Evolutionary conservation across 2,329 filamentous ascomycete genomes (phyloP).

Genomic region (Sporothrix brunneoviolacea): DNA sequence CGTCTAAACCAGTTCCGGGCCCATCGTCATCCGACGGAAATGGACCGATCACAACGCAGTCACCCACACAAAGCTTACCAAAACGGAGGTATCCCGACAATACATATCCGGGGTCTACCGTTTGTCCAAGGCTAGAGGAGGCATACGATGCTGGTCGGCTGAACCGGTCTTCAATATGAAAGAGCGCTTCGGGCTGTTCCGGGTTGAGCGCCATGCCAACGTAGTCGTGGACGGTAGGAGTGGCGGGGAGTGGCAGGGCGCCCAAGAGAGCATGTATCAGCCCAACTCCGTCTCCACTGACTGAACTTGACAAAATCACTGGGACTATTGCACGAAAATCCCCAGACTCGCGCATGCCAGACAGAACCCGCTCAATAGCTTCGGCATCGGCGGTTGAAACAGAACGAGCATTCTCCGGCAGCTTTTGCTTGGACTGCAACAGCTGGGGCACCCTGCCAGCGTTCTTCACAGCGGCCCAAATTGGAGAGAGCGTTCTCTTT

Average conservation of each 20-base stretch:
- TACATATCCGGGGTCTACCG: conserved; percentile 57
- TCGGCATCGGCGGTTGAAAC: conserved; percentile 50
- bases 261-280: conserved; percentile 76
- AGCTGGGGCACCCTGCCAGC: conserved; percentile 68
- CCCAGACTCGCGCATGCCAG: conserved; percentile 38
- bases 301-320: conserved; percentile 79
- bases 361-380: conserved; percentile 52
- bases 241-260: conserved; percentile 61
- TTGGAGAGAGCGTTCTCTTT: conserved; percentile 61
- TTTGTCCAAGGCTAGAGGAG: conserved; percentile 33
- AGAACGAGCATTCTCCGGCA: conserved; percentile 42
- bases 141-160: conserved; percentile 60
- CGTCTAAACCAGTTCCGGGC: conserved; percentile 34
- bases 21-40: conserved; percentile 56
- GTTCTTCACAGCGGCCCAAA: conserved; percentile 72
- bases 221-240: conserved; percentile 47
- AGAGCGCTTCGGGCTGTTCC: conserved; percentile 58
- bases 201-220: conserved; percentile 50
- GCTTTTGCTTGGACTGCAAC: conserved; percentile 48
- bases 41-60: conserved; percentile 72
- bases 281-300: conserved; percentile 76
- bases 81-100: conserved; percentile 80
- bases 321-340: conserved; percentile 57
- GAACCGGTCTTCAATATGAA: conserved; percentile 89
- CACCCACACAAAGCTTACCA: conserved; percentile 69